Evolutionary conservation across 1,284 basidiomycete genomes (phyloP).

Genomic region (Takashimella koratensis): DNA sequence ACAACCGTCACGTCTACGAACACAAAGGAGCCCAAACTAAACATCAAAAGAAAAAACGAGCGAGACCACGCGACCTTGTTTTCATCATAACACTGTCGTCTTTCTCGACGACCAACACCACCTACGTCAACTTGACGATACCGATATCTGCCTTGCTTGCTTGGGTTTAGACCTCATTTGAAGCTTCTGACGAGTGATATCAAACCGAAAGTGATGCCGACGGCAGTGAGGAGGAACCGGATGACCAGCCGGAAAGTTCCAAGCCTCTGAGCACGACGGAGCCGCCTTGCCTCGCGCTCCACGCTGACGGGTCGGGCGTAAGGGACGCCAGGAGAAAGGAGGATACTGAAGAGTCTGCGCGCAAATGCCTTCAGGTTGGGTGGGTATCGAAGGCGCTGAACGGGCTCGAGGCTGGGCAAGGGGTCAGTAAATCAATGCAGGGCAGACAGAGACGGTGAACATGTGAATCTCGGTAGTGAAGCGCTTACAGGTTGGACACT

Average conservation of each 20-base stretch:
- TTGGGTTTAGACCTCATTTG: background rate
- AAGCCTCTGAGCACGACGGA: background rate
- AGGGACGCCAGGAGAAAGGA: slow-evolving; percentile 23
- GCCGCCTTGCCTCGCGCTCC: slow-evolving; percentile 22
- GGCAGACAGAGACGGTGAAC: too few species aligned
- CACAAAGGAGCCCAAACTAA: too few species aligned
- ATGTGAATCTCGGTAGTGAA: too few species aligned
- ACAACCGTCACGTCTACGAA: too few species aligned
- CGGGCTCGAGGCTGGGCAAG: slow-evolving; percentile 31
- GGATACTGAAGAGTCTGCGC: slow-evolving; percentile 20
- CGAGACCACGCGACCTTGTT: too few species aligned
- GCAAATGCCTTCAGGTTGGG: slow-evolving; percentile 20
- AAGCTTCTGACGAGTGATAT: too few species aligned
- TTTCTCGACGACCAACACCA: background rate
- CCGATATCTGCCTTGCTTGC: too few species aligned
- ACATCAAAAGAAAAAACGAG: too few species aligned
- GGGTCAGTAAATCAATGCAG: background rate
- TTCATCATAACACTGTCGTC: too few species aligned
- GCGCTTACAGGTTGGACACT: slow-evolving; percentile 32
- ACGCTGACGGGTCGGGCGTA: slow-evolving; percentile 40
- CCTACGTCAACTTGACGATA: background rate
- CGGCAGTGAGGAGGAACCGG: background rate
- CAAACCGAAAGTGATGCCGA: background rate
- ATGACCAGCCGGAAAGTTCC: background rate
- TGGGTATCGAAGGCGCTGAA: slow-evolving; percentile 43